A percentile compares a stretch with the other conserved stretches of the same genome.
phyloP scores from a whole-genome alignment of 2,329 filamentous ascomycete species.

The Alternaria rosae region DNA sequence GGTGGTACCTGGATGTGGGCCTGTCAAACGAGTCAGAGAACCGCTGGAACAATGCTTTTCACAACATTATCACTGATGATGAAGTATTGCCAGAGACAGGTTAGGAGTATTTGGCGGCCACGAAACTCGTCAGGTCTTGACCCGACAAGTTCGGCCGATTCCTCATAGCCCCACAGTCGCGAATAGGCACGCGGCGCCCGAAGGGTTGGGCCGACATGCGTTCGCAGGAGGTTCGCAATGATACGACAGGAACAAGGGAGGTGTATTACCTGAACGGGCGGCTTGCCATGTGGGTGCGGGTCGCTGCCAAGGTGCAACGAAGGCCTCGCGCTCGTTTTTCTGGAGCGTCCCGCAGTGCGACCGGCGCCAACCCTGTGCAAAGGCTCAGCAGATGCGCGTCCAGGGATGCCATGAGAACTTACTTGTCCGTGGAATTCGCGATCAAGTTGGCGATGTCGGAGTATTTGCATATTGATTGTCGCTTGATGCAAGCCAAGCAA shows the following conservation, averaged over 20 bases:
- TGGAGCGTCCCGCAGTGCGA: constrained; percentile 34
- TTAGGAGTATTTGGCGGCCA: too few species aligned
- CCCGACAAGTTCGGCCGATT: not conserved
- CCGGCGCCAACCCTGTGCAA: constrained; percentile 34
- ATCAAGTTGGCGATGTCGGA: constrained; percentile 78
- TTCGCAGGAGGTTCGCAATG: constrained; percentile 12
- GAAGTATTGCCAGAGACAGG: too few species aligned
- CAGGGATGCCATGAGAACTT: constrained; percentile 20
- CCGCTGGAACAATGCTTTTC: constrained; percentile 1
- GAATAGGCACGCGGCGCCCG: not conserved
- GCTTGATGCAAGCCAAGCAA: constrained; percentile 69
- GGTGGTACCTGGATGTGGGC: constrained; percentile 34
- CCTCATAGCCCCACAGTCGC: not conserved
- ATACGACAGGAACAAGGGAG: constrained; percentile 24
- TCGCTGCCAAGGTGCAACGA: constrained; percentile 30
- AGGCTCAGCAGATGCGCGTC: constrained; percentile 29
- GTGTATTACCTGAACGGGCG: constrained; percentile 40
- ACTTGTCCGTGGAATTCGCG: constrained; percentile 65
- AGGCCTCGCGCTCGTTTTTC: constrained; percentile 41
- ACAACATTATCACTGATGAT: not conserved
- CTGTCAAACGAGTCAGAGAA: constrained; percentile 25
- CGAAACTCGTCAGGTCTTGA: too few species aligned
- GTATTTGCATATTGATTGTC: constrained; percentile 78
- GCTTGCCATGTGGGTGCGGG: constrained; percentile 29
- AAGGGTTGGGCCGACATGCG: constrained; percentile 20